These are phyloP conservation scores for Verticillium alfalfae DNA, from an alignment of 2,329 filamentous ascomycete genomes.

Conservation along the genomic window DNA sequence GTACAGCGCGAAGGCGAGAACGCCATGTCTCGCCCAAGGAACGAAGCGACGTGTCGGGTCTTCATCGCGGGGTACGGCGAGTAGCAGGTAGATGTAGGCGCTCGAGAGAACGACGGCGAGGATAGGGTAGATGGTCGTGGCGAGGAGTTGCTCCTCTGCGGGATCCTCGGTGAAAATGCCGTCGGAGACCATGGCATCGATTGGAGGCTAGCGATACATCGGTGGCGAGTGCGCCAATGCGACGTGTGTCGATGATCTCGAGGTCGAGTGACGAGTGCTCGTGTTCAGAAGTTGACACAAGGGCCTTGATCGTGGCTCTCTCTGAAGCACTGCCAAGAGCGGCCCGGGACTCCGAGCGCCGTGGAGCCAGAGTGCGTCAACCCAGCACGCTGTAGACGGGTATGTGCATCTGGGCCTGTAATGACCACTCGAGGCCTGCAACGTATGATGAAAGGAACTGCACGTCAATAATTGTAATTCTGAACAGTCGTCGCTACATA, in stretches of 20 bases:
- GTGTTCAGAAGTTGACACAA: not conserved
- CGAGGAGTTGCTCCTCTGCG: not conserved
- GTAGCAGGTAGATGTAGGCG: not conserved
- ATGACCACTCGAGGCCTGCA: too few relatives aligned
- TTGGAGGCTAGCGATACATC: not conserved
- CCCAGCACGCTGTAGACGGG: not conserved
- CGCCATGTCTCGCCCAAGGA: not conserved
- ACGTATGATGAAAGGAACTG: too few relatives aligned
- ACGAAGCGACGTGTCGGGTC: not conserved
- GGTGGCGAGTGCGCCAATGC: not conserved
- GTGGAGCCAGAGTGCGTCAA: not conserved
- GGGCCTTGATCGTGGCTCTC: not conserved
- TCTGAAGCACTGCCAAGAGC: not conserved
- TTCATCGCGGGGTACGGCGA: not conserved
- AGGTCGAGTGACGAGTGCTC: not conserved
- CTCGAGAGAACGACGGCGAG: not conserved
- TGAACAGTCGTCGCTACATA: too few relatives aligned
- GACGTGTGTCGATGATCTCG: not conserved
- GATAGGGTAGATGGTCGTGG: not conserved
- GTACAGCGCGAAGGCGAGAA: not conserved
- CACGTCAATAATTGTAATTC: too few relatives aligned
- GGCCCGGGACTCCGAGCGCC: not conserved
- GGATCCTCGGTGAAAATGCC: not conserved
- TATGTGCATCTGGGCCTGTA: not conserved
- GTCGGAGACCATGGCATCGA: not conserved